These are phyloP conservation scores for Penstemon eatonii DNA, from an alignment of 257 asterid genomes.

Conservation along the genomic window DNA sequence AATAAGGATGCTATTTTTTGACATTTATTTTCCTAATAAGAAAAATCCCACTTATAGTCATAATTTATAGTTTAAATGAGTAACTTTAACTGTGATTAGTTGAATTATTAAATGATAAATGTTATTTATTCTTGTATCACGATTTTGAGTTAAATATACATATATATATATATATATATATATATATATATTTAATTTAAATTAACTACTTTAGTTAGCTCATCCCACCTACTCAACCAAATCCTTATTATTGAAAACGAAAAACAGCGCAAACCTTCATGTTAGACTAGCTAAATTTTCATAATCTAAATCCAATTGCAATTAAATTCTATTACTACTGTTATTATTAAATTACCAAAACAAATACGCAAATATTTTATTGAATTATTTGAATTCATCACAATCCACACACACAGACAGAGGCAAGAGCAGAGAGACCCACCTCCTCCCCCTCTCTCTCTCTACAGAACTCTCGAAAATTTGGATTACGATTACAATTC, in stretches of 20 bases:
- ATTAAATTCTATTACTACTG: neutral
- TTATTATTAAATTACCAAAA: neutral
- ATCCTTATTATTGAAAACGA: conserved; percentile 7
- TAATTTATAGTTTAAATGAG: neutral
- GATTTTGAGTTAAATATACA: no score
- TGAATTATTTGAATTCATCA: neutral
- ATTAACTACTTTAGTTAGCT: neutral
- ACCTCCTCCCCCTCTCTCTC: conserved; percentile 20
- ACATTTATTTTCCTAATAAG: no score
- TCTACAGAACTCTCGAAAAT: conserved; percentile 13
- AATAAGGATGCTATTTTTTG: neutral
- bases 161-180: no score
- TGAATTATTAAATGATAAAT: no score
- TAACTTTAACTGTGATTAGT: neutral
- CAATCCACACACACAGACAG: neutral
- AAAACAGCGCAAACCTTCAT: conserved; percentile 34
- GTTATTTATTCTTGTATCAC: no score
- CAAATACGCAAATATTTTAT: no score
- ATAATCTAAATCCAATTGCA: conserved; percentile 4
- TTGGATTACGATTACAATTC: conserved; percentile 19
- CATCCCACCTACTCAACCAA: neutral
- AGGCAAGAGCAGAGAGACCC: neutral
- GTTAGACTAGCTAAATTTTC: conserved; percentile 32
- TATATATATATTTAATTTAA: no score
- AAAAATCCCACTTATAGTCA: no score